These are phyloP conservation scores for Diaporthe citrichinensis DNA, from an alignment of 2,329 filamentous ascomycete genomes.

Conservation along the genomic window DNA sequence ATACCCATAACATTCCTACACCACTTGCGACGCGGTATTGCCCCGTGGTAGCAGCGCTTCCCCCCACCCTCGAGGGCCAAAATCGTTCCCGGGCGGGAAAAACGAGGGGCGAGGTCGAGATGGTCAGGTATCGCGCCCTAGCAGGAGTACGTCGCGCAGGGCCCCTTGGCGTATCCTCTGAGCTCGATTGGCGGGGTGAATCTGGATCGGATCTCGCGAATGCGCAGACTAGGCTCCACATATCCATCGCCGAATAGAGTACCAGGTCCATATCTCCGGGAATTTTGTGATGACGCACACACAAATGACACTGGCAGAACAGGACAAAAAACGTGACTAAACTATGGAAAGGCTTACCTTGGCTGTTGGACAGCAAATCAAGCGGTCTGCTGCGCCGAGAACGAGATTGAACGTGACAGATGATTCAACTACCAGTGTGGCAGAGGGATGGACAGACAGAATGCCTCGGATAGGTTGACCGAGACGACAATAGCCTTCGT, in stretches of 20 bases:
- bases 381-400: constrained; percentile 27
- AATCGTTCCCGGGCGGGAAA: too few species aligned
- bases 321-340: constrained; percentile 7
- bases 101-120: background rate
- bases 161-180: constrained; percentile 9
- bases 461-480: constrained; percentile 25
- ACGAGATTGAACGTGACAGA: constrained; percentile 12
- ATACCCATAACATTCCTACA: background rate
- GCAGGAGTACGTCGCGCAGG: background rate
- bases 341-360: constrained; percentile 37
- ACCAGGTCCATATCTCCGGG: constrained; percentile 36
- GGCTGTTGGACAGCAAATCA: constrained; percentile 15
- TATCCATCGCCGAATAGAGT: constrained; percentile 32
- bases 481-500: constrained; percentile 11
- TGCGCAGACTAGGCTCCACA: constrained; percentile 35
- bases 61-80: background rate
- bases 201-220: constrained; percentile 33
- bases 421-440: constrained; percentile 23
- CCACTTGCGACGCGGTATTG: background rate
- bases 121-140: background rate
- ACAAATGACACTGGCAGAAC: constrained; percentile 17
- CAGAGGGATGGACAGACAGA: constrained; percentile 27
- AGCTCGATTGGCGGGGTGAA: constrained; percentile 31
- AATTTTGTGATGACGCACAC: constrained; percentile 40
- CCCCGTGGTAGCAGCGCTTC: too few species aligned